Evolutionary conservation across 2,329 filamentous ascomycete genomes (phyloP), one percentile per base, ranked within the genome.

Genomic region (Colletotrichum scovillei): DNA sequence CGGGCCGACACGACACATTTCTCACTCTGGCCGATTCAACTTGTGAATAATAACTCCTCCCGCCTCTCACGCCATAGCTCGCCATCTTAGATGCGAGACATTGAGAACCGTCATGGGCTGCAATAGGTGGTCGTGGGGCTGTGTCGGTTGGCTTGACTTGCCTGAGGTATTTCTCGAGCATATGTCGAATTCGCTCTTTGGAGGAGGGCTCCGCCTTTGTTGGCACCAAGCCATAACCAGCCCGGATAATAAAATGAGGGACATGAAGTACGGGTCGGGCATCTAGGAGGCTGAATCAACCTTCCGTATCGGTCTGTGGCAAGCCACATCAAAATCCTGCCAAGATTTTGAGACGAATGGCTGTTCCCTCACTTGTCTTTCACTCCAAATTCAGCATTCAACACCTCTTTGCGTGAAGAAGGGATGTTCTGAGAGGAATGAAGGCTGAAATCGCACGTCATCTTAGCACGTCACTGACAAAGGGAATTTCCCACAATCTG

Each of bases 81-180:
- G n/a, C 56, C 49, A 73, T 71, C 24, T 32, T 5, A n/a, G 32
- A 62, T 22, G 60, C 24, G 46, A 73, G 71, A 63, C 56, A 71
- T 53, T 26, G 35, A 57, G 60, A 49, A 35, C 19, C 19, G 24
- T 35, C 9, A 4, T 26, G 16, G 35, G 26, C 67, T 35, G 62
- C 67, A 73, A 73, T 28, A 56, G 56, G 67, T 62, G 58, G 19
- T 38, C 26, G n/a, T 24, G 38, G 30, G 67, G 46, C 67, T 66
- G 28, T 35, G 22, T 16, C 24, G 19, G 28, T 42, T 65, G 42
- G 49, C 55, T 57, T 57, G 53, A 9, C 67, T 64, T 35, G 22
- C 55, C 46, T 30, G 65, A 19, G n/a, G 24, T 16, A 57, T 49
- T 49, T 22, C 42, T 49, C 22, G 60, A 57, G 60, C 32, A 57